These are phyloP conservation scores for Candida peoriensis DNA, from an alignment of 805 yeast species.

Conservation along the genomic window DNA sequence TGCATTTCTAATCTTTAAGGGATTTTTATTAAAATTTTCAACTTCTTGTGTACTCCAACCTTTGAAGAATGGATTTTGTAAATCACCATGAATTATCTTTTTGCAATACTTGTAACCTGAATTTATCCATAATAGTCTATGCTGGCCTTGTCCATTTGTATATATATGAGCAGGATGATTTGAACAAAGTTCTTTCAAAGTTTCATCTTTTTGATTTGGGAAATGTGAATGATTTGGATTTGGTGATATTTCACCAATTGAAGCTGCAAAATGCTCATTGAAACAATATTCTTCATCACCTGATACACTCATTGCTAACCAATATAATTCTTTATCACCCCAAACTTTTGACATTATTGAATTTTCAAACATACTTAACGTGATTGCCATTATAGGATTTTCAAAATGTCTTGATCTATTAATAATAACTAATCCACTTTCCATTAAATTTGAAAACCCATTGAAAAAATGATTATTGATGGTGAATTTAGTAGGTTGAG, in stretches of 20 bases:
- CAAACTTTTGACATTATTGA: slow-evolving; percentile 26
- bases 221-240: slow-evolving; percentile 7
- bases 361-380: slow-evolving; percentile 22
- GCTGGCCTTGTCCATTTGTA: slow-evolving; percentile 25
- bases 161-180: slow-evolving; percentile 53
- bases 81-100: slow-evolving; percentile 16
- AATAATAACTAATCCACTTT: slow-evolving; percentile 21
- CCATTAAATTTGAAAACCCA: slow-evolving; percentile 19
- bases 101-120: slow-evolving; percentile 48
- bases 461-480: slow-evolving; percentile 13
- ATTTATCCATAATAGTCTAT: slow-evolving; percentile 48
- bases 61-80: slow-evolving; percentile 8
- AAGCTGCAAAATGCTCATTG: slow-evolving; percentile 8
- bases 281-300: slow-evolving; percentile 9
- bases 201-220: background rate
- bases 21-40: slow-evolving; percentile 27
- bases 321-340: slow-evolving; percentile 32
- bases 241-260: slow-evolving; percentile 15
- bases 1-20: slow-evolving; percentile 36
- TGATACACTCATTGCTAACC: slow-evolving; percentile 26
- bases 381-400: slow-evolving; percentile 20
- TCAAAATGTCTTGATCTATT: slow-evolving; percentile 21
- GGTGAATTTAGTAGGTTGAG: background rate
- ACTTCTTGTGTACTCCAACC: slow-evolving; percentile 15
- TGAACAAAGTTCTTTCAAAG: slow-evolving; percentile 39